phyloP scores from a whole-genome alignment of 768 basidiomycete genomes.

The Xerocomus potaroensis region DNA sequence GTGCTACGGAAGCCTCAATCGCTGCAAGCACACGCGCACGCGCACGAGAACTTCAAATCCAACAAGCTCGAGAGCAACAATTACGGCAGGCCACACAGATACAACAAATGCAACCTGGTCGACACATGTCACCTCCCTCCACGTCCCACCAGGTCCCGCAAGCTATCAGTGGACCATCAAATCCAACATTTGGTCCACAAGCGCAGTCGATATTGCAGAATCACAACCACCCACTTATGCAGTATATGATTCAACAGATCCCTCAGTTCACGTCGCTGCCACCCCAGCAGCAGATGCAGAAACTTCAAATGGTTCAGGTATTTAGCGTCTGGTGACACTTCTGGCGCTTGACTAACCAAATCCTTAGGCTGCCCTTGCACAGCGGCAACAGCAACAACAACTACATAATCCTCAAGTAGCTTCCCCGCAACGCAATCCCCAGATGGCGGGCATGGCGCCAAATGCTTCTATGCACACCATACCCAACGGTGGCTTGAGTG shows the following conservation, averaged over 20 bases:
- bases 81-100: conserved; percentile 31
- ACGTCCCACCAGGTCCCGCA: conserved; percentile 21
- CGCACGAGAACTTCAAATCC: conserved; percentile 33
- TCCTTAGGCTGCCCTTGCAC: conserved; percentile 15
- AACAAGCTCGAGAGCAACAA: conserved; percentile 33
- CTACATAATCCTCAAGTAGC: conserved; percentile 25
- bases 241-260: conserved; percentile 46
- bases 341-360: conserved; percentile 5
- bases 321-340: conserved; percentile 5
- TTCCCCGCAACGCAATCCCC: conserved; percentile 23
- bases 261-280: conserved; percentile 54
- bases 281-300: conserved; percentile 54
- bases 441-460: conserved; percentile 30
- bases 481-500: conserved; percentile 23
- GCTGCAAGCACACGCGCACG: conserved; percentile 32
- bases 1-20: conserved; percentile 32
- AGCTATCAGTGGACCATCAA: conserved; percentile 17
- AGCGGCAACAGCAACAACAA: conserved; percentile 29
- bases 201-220: conserved; percentile 48
- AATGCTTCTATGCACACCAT: conserved; percentile 24
- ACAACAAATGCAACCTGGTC: conserved; percentile 32
- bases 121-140: conserved; percentile 44
- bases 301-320: conserved; percentile 51
- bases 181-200: conserved; percentile 25
- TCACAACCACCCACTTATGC: conserved; percentile 54